Evolutionary conservation across 2,329 filamentous ascomycete species (phyloP).

Genomic region (Diaporthe australafricana): DNA sequence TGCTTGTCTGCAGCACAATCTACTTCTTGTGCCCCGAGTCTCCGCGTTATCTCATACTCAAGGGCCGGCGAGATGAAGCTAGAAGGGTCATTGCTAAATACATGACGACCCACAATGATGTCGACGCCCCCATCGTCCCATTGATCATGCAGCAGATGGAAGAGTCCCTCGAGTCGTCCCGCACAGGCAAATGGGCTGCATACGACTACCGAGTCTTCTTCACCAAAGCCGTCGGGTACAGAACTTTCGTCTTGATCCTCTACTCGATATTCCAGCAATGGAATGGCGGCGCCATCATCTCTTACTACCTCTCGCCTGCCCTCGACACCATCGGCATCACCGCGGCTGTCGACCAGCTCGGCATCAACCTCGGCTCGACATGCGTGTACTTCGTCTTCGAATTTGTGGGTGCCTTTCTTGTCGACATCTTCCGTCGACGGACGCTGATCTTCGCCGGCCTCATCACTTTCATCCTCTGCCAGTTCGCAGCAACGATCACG

Average conservation of each 20-base stretch:
- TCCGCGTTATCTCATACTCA: conserved; percentile 49
- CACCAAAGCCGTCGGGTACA: conserved; percentile 55
- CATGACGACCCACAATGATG: conserved; percentile 53
- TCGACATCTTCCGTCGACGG: conserved; percentile 55
- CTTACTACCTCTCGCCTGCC: conserved; percentile 53
- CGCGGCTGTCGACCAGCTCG: conserved; percentile 51
- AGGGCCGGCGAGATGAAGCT: conserved; percentile 47
- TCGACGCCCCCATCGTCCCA: conserved; percentile 54
- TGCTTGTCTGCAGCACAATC: conserved; percentile 57
- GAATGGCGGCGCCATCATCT: conserved; percentile 59
- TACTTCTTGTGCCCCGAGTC: conserved; percentile 52
- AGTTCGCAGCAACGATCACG: conserved; percentile 58
- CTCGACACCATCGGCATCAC: conserved; percentile 56
- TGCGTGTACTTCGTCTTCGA: conserved; percentile 60
- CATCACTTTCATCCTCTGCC: conserved; percentile 55
- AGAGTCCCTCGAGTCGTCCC: conserved; percentile 54
- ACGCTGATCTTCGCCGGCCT: conserved; percentile 58
- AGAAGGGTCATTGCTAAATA: conserved; percentile 52
- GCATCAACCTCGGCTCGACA: conserved; percentile 56
- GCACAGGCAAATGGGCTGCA: conserved; percentile 49
- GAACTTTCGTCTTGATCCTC: conserved; percentile 55
- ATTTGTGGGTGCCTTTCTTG: conserved; percentile 53
- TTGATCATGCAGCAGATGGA: conserved; percentile 57
- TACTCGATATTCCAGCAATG: conserved; percentile 60
- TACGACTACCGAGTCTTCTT: conserved; percentile 61